Conservation (phyloP, 768 basidiomycete genomes). For the Boletus reticulatus region DNA sequence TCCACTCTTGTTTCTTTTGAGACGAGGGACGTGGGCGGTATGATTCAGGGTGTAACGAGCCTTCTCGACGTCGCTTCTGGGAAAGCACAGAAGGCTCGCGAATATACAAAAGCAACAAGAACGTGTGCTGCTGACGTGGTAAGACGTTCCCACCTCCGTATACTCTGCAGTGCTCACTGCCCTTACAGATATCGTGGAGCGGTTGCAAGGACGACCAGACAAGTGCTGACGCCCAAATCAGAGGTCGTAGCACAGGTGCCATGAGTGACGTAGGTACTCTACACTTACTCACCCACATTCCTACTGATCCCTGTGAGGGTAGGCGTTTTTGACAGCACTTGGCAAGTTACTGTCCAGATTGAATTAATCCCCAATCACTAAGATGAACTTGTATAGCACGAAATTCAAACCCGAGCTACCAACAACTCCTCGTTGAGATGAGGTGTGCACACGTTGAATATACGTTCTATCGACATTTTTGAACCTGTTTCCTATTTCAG, state of each 20-base stretch:
- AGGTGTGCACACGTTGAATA: slow-evolving; percentile 35
- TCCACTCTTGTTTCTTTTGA: slow-evolving; percentile 75
- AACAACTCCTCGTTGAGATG: slow-evolving; percentile 43
- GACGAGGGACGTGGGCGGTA: slow-evolving; percentile 76
- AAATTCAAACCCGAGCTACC: slow-evolving; percentile 52
- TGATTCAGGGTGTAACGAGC: slow-evolving; percentile 69
- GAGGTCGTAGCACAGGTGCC: slow-evolving; percentile 67
- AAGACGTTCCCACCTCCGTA: slow-evolving; percentile 27
- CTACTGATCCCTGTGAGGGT: not conserved
- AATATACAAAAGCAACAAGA: slow-evolving; percentile 58
- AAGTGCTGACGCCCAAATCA: slow-evolving; percentile 73
- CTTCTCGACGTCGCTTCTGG: slow-evolving; percentile 77
- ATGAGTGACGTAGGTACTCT: slow-evolving; percentile 66
- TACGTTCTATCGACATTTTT: not conserved
- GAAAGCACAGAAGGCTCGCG: slow-evolving; percentile 57
- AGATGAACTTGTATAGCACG: slow-evolving; percentile 28
- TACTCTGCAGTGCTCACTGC: not conserved
- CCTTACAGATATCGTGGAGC: slow-evolving; percentile 72
- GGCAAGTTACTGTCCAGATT: slow-evolving; percentile 32
- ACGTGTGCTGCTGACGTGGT: slow-evolving; percentile 87
- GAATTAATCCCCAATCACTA: not conserved
- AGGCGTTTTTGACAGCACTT: slow-evolving; percentile 60
- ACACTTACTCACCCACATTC: not conserved
- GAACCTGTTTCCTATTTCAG: slow-evolving; percentile 19
- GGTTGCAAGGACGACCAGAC: slow-evolving; percentile 81